These are phyloP conservation scores for Talaromyces sp. DNA, from an alignment of 2,329 filamentous ascomycete species.

Conservation along the genomic window DNA sequence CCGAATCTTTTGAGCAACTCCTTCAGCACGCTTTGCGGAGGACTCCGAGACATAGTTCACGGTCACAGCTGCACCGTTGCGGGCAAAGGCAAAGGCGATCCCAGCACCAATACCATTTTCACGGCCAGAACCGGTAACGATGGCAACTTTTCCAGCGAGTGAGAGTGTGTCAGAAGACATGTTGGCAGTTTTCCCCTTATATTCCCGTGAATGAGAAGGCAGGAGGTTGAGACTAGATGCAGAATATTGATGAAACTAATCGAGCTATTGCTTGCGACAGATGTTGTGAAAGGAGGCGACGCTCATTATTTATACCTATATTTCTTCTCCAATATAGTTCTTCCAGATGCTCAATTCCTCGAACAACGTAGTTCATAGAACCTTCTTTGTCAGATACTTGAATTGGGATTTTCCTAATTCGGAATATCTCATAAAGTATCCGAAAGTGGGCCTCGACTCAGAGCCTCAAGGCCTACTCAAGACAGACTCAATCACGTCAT, in stretches of 20 bases:
- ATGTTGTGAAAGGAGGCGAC: background rate
- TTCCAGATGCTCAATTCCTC: background rate
- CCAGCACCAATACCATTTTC: constrained; percentile 12
- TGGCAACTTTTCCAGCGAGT: constrained; percentile 6
- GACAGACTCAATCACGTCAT: too few relatives aligned
- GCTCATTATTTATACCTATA: background rate
- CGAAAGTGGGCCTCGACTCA: background rate
- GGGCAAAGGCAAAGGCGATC: constrained; percentile 7
- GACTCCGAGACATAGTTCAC: constrained; percentile 7
- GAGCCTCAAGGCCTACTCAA: too few relatives aligned
- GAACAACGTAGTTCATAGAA: too few relatives aligned
- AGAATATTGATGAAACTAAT: background rate
- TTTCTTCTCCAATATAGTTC: background rate
- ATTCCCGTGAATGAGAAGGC: too few relatives aligned
- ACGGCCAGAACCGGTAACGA: constrained; percentile 6
- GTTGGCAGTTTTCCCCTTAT: background rate
- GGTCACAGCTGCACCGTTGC: constrained; percentile 4
- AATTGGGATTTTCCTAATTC: background rate
- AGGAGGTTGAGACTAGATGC: too few relatives aligned
- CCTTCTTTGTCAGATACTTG: background rate
- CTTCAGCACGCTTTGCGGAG: background rate
- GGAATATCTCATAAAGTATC: background rate
- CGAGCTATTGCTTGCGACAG: background rate
- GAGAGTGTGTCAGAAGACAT: constrained; percentile 7
- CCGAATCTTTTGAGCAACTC: background rate